A percentile compares a stretch with the other conserved stretches of the same genome.
Evolutionary conservation across 1,284 basidiomycete genomes (phyloP).

Genomic region (Fomitopsis schrenkii): DNA sequence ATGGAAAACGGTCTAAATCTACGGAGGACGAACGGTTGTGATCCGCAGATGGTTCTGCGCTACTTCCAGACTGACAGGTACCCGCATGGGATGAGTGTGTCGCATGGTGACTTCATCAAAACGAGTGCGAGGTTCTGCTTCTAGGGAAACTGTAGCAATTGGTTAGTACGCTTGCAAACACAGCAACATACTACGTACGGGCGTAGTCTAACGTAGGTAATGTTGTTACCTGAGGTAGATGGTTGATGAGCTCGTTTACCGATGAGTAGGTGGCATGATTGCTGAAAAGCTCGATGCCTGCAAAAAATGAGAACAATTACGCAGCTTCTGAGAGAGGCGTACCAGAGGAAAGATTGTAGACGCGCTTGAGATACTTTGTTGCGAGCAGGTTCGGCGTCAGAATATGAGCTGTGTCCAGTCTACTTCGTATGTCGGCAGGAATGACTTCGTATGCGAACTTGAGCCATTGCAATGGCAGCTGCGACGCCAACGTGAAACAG

Average conservation of each 20-base stretch:
- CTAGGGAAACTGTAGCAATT: constrained; percentile 43
- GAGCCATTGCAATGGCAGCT: constrained; percentile 80
- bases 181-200: constrained; percentile 34
- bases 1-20: not conserved
- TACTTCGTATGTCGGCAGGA: constrained; percentile 60
- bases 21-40: constrained; percentile 48
- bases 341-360: constrained; percentile 77
- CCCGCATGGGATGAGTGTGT: constrained; percentile 52
- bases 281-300: constrained; percentile 17
- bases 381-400: constrained; percentile 79
- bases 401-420: constrained; percentile 60
- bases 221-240: constrained; percentile 44
- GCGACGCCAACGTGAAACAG: constrained; percentile 70
- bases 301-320: not conserved
- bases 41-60: constrained; percentile 64
- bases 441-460: constrained; percentile 79
- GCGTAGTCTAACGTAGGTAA: constrained; percentile 50
- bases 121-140: constrained; percentile 47
- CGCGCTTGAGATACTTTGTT: constrained; percentile 68
- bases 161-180: not conserved
- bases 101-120: constrained; percentile 64
- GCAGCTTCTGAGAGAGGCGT: constrained; percentile 13
- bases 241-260: constrained; percentile 45
- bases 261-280: constrained; percentile 21
- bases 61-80: constrained; percentile 61